Evolutionary conservation across 192 early-diverging fungal species (phyloP).

Genomic region (Phycomyces blakesleeanus): DNA sequence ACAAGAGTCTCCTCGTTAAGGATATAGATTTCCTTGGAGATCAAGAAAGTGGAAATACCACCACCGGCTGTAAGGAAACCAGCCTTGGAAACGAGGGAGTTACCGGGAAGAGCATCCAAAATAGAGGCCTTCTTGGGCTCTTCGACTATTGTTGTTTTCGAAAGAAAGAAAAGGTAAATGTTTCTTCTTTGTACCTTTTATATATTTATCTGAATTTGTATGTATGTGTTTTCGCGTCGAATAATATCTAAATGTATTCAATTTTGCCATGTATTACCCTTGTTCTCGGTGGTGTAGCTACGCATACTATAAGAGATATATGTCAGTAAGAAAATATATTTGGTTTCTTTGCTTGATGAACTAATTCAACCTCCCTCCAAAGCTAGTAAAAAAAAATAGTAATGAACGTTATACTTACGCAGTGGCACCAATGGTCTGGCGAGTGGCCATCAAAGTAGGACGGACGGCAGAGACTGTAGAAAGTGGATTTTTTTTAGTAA

Average conservation of each 20-base stretch:
- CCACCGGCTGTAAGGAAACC: constrained; percentile 78
- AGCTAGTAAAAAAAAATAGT: background rate
- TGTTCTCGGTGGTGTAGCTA: constrained; percentile 19
- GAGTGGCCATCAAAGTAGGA: constrained; percentile 11
- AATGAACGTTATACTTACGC: constrained; percentile 6
- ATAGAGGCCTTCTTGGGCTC: constrained; percentile 85
- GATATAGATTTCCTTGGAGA: constrained; percentile 98
- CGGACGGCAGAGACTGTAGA: too few species aligned
- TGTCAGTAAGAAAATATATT: too few species aligned
- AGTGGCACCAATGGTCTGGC: constrained; percentile 21
- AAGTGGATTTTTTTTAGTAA: too few species aligned
- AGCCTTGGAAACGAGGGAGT: constrained; percentile 84
- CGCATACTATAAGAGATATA: constrained; percentile 15
- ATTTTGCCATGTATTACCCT: constrained; percentile 14
- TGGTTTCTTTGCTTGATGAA: too few species aligned
- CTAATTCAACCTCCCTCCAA: background rate
- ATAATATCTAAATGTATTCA: background rate
- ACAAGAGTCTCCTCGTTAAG: constrained; percentile 92
- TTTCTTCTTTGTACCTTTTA: too few species aligned
- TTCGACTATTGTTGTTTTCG: constrained; percentile 32
- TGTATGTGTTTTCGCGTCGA: background rate
- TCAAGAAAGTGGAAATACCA: constrained; percentile 79
- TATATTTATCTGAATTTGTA: background rate
- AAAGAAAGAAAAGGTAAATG: too few species aligned
- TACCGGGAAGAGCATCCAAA: constrained; percentile 90